These are phyloP conservation scores for Penicillium palitans DNA, from an alignment of 2,329 filamentous ascomycete species.

Conservation along the genomic window DNA sequence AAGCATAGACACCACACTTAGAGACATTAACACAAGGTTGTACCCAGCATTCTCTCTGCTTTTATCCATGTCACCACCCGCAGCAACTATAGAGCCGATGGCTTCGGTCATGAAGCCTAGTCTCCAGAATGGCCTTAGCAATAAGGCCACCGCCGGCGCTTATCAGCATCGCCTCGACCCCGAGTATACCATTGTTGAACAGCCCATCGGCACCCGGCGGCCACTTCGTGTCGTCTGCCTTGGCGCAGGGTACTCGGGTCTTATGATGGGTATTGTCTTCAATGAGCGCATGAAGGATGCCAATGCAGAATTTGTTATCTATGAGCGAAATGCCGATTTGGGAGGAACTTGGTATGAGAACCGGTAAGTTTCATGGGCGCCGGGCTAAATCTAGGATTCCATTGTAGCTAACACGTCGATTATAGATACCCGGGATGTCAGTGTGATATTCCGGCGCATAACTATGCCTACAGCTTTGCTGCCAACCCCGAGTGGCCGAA, in stretches of 20 bases:
- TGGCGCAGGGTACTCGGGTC: slow-evolving; percentile 20
- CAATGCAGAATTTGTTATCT: not conserved
- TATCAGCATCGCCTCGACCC: not conserved
- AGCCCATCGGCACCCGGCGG: slow-evolving; percentile 9
- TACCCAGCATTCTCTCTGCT: not conserved
- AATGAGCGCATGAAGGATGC: slow-evolving; percentile 7
- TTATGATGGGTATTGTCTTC: slow-evolving; percentile 30
- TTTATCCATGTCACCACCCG: not conserved
- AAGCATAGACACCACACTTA: not conserved
- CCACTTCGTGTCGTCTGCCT: slow-evolving; percentile 17
- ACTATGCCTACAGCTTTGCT: slow-evolving; percentile 46
- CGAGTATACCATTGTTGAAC: not conserved
- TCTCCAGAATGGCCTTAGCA: not conserved
- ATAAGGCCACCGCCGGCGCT: not conserved
- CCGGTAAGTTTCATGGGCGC: not conserved
- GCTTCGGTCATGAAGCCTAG: not conserved
- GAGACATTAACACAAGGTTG: not conserved
- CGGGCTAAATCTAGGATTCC: too few species aligned
- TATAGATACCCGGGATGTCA: slow-evolving; percentile 40
- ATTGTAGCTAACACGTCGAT: not conserved
- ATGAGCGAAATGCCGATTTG: slow-evolving; percentile 26
- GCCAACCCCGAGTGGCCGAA: slow-evolving; percentile 47
- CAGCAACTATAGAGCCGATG: not conserved
- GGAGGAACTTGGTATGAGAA: slow-evolving; percentile 39
- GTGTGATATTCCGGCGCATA: slow-evolving; percentile 35